Conservation (phyloP, 176 grass and related monocot genomes). For the Musa acuminata region DNA sequence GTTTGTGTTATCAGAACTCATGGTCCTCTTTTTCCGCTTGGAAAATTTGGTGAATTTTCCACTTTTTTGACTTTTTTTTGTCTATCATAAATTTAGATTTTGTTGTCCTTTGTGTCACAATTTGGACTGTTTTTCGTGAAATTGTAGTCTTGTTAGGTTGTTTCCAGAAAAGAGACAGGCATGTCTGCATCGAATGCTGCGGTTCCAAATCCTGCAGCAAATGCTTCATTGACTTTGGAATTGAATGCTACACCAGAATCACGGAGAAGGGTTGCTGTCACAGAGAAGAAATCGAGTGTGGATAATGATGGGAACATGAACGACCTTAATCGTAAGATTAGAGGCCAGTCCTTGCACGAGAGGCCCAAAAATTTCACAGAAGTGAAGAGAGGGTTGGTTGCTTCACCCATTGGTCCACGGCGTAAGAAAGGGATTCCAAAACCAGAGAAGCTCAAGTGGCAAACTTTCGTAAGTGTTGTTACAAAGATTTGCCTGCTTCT, state of each 20-base stretch:
- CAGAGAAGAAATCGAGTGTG: constrained; percentile 37
- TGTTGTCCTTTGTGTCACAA: too few species aligned
- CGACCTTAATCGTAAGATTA: constrained; percentile 37
- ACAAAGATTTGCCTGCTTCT: constrained; percentile 47
- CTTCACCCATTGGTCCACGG: constrained; percentile 24
- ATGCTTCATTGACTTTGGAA: constrained; percentile 51
- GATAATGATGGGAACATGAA: constrained; percentile 17
- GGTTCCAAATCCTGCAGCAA: constrained; percentile 32
- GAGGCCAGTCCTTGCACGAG: constrained; percentile 40
- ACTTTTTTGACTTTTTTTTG: too few species aligned
- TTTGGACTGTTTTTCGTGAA: too few species aligned
- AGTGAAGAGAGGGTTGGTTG: constrained; percentile 29
- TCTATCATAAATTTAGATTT: too few species aligned
- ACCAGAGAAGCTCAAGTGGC: constrained; percentile 37
- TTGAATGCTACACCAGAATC: constrained; percentile 54
- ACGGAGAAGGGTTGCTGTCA: constrained; percentile 36
- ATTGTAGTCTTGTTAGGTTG: too few species aligned
- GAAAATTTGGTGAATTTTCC: too few species aligned
- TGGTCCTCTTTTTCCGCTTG: too few species aligned
- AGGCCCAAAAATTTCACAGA: constrained; percentile 33
- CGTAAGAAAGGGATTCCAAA: constrained; percentile 40
- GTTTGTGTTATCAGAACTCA: too few species aligned
- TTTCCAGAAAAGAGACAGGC: background rate
- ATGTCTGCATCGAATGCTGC: constrained; percentile 71
- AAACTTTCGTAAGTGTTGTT: constrained; percentile 37